Evolutionary conservation across 768 basidiomycete genomes (phyloP).

Genomic region (Leucogyrophana mollusca): DNA sequence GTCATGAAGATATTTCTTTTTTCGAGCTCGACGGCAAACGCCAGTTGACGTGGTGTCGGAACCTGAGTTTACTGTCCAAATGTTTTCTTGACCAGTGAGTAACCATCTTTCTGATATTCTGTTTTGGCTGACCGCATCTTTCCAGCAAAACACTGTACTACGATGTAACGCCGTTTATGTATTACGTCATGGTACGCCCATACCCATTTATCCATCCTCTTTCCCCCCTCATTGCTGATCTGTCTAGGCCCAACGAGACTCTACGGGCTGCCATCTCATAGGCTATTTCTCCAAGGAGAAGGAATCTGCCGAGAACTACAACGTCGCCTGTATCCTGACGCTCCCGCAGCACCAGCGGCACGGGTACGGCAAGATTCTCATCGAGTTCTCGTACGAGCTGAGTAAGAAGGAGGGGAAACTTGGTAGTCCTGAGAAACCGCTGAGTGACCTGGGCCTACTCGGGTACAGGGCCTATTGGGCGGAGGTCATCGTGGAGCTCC

Average conservation of each 20-base stretch:
- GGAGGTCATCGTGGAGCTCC: constrained; percentile 89
- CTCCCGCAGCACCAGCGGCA: constrained; percentile 97
- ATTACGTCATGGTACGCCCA: constrained; percentile 90
- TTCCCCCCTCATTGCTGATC: constrained; percentile 12
- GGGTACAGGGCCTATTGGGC: constrained; percentile 97
- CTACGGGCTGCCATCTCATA: constrained; percentile 88
- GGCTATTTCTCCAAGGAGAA: constrained; percentile 99
- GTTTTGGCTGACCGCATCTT: constrained; percentile 18
- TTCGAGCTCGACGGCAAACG: constrained; percentile 98
- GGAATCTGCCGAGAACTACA: constrained; percentile 96
- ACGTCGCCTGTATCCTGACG: constrained; percentile 98
- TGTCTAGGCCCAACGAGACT: constrained; percentile 76
- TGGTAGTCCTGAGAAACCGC: constrained; percentile 96
- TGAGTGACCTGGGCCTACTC: constrained; percentile 90
- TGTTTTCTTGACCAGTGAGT: constrained; percentile 97
- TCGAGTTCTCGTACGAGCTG: constrained; percentile 97
- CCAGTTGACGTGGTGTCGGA: constrained; percentile 95
- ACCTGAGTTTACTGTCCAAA: constrained; percentile 94
- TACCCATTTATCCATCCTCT: constrained; percentile 6
- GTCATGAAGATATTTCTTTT: constrained; percentile 94
- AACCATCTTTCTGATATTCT: constrained; percentile 11
- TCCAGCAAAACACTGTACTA: constrained; percentile 96
- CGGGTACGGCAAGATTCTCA: constrained; percentile 92
- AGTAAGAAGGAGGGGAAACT: constrained; percentile 95
- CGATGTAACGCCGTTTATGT: constrained; percentile 99